Evolutionary conservation across 225 moss, liverwort and hornwort genomes (phyloP), one percentile per base, ranked within the genome.

Genomic region (Thuidium tamariscinum): DNA sequence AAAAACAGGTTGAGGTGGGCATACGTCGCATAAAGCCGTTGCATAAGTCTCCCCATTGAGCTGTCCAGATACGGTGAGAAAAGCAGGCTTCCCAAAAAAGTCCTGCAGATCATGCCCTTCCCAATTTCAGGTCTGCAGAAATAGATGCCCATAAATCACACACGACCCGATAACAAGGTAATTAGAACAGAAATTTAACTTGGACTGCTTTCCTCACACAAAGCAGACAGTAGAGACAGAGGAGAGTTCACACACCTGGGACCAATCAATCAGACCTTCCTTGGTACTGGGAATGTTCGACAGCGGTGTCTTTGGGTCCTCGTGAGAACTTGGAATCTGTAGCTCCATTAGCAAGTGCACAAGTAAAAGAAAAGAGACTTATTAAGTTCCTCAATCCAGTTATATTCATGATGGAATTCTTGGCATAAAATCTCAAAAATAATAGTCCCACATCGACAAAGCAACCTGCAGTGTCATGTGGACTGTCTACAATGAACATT

Each of bases 51-150:
- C 98, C 55, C 97, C 97, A 83, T 98, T 98, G 70, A 98, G 92
- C 86, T 98, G 98, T 84, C 97, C 98, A 68, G 98, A 98, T 30
- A 98, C 97, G 21, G 98, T 98, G 85, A 98, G 91, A 85, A 95
- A 98, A 41, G 98, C 98, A 84, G 98, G 98, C 86, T 93, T 98
- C 87, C 98, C 98, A 84, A 98, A 98, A 92, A 98, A 97, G 87
- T 98, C 98, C 98, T 97, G 95, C 64, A 85, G 51, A 63, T 81
- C 60, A 88, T 25, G 57, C 44, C 44, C 66, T 74, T 52, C 27
- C 80, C 77, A 74, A 30, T 72, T 73, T 62, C 80, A 85, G n/a
- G 22, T 80, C 59, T 80, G 62, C 42, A 61, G 27, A 73, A 13
- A 80, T 88, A 44, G 68, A 86, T 86, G 51, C 66, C 61, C 61